Evolutionary conservation across 2,329 filamentous ascomycete genomes (phyloP).

Genomic region (Penicillium sp.): DNA sequence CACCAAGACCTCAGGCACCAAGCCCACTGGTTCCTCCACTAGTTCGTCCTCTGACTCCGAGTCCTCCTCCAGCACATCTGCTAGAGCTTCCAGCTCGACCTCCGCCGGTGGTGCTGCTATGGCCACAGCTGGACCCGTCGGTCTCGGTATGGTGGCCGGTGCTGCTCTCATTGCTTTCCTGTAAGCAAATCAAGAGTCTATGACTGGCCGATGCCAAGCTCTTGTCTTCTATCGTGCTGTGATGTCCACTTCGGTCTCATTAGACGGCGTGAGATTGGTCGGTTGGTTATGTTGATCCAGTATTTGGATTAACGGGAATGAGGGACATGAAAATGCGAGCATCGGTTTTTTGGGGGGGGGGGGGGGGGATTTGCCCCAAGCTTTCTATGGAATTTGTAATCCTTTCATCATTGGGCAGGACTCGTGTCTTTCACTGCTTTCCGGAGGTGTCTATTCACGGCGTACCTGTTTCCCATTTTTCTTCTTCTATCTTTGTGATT

Average conservation of each 20-base stretch:
- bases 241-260: neutral
- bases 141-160: constrained; percentile 43
- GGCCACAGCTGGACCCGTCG: constrained; percentile 37
- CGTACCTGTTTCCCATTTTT: constrained; percentile 9
- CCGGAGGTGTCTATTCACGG: constrained; percentile 12
- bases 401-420: constrained; percentile 1
- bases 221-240: neutral
- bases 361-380: neutral
- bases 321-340: constrained; percentile 21
- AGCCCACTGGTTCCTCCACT: constrained; percentile 18
- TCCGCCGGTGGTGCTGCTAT: constrained; percentile 35
- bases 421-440: constrained; percentile 3
- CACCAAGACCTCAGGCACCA: constrained; percentile 15
- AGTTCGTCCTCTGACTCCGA: constrained; percentile 1
- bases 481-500: constrained; percentile 9
- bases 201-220: neutral
- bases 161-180: constrained; percentile 44
- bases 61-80: constrained; percentile 4
- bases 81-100: constrained; percentile 17
- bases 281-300: neutral
- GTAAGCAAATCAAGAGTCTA: constrained; percentile 25
- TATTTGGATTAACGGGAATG: constrained; percentile 7
- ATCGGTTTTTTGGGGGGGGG: constrained; percentile 3
- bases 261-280: neutral
- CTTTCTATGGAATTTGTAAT: constrained; percentile 19